Evolutionary conservation across 2,329 filamentous ascomycete species (phyloP).

Genomic region (Colletotrichum acutatum): DNA sequence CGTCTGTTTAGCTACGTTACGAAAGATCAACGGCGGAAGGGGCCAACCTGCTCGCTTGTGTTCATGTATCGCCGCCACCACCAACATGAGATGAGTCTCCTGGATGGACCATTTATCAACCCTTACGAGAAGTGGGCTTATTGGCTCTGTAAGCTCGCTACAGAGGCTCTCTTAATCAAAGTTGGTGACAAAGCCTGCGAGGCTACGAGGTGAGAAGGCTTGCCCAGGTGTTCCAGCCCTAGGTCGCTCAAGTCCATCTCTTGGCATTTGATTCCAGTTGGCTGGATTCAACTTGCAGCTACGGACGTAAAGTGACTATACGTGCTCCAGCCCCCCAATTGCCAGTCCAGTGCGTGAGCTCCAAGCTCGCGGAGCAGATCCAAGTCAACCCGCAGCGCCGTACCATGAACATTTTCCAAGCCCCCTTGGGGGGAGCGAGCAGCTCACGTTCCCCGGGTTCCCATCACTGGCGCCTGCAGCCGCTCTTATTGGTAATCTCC

Average conservation of each 20-base stretch:
- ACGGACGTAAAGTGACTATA: not conserved
- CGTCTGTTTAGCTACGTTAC: not conserved
- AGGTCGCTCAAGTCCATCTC: not conserved
- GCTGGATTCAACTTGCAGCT: not conserved
- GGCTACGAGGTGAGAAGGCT: not conserved
- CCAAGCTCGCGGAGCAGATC: not conserved
- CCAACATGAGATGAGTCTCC: not conserved
- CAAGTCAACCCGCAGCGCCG: not conserved
- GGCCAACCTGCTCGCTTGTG: not conserved
- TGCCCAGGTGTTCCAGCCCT: not conserved
- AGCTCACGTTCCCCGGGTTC: not conserved
- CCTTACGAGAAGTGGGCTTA: not conserved
- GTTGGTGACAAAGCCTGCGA: not conserved
- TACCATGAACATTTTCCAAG: not conserved
- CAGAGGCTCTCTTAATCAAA: not conserved
- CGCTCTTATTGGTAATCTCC: slow-evolving; percentile 54
- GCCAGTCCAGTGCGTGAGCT: not conserved
- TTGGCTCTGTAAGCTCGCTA: not conserved
- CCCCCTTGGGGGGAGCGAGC: not conserved
- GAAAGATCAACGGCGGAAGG: not conserved
- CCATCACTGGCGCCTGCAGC: slow-evolving; percentile 44
- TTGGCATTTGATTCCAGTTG: not conserved
- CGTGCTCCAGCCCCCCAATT: not conserved
- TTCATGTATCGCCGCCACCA: not conserved
- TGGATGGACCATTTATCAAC: not conserved